Base-by-base conservation (phyloP, 2,329 filamentous ascomycete species). In the Trichoderma oligosporum region DNA sequence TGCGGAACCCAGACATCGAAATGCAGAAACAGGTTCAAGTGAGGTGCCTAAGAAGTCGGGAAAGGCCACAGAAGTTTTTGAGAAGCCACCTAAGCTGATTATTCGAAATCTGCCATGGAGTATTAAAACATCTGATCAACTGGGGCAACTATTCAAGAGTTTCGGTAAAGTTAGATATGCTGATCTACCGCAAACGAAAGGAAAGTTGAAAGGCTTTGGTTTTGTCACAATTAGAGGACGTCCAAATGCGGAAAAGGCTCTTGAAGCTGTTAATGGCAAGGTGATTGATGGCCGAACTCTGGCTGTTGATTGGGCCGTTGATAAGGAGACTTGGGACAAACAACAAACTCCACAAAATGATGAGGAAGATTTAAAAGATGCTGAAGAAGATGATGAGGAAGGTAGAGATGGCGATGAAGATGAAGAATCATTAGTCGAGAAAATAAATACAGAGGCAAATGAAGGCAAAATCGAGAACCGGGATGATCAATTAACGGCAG, bases 261-360 rank as follows among this genome's bases (percentile, higher is more conserved):
- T 99, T 57, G 84, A 87, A 59, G 84, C 81, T 20, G 78, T 97
- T 64, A 99, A 97, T 72, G 94, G 93, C 58, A 97, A 90, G 70
- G 84, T 88, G 60, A 81, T 99, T 18, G 92, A 96, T 70, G 94
- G 92, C 2, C 83, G 94, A 66, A 88, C 86, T 7, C 73, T 99
- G 60, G 94, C 93, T 25, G 94, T 99, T 6, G 94, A 99, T 74
- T 99, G 91, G 90, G 93, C 95, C 29, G 91, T 97, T 3, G 91
- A 97, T 60, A 96, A 95, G 75, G 81, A 86, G 39, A 85, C 87
- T 6, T 99, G 91, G 91, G 82, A 92, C 61, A 80, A 84, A 60
- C 78, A 85, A 61, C 79, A 84, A 27, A 65, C 68, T 2, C 70
- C 69, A 2, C 71, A 71, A n/a, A 70, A 71, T 7, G 73, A 69